Conservation (phyloP, 75 land plant genomes). For the Adiantum capillusveneris region DNA sequence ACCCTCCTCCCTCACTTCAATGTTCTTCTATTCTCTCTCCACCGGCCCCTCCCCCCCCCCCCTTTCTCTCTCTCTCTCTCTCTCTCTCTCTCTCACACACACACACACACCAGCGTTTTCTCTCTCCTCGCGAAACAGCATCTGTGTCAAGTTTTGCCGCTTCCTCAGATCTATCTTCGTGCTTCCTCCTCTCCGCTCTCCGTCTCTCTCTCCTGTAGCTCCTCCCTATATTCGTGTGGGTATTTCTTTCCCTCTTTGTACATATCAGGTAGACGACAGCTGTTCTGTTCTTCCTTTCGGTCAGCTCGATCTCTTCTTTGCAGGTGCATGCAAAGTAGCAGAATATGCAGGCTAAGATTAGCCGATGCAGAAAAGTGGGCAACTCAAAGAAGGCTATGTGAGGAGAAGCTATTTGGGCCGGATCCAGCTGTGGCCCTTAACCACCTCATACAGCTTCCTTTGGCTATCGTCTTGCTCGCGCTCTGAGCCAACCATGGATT, state of each 20-base stretch:
- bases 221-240: background rate
- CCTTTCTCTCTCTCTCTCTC: constrained; percentile 1
- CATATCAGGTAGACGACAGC: background rate
- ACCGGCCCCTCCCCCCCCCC: background rate
- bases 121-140: background rate
- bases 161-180: constrained; percentile 1
- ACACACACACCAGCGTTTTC: background rate
- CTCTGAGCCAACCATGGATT: background rate
- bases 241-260: background rate
- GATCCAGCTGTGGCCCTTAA: background rate
- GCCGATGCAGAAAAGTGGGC: background rate
- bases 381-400: background rate
- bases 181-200: background rate
- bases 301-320: background rate
- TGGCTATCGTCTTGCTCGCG: background rate
- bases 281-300: background rate
- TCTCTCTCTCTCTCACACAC: background rate
- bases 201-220: background rate
- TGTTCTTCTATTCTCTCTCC: background rate
- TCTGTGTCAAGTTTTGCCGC: background rate
- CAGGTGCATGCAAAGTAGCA: background rate
- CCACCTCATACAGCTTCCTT: background rate
- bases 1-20: no score
- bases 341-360: background rate
- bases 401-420: no score